These are phyloP conservation scores for Cladosporium colombiae DNA, from an alignment of 2,329 filamentous ascomycete species.

Conservation along the genomic window DNA sequence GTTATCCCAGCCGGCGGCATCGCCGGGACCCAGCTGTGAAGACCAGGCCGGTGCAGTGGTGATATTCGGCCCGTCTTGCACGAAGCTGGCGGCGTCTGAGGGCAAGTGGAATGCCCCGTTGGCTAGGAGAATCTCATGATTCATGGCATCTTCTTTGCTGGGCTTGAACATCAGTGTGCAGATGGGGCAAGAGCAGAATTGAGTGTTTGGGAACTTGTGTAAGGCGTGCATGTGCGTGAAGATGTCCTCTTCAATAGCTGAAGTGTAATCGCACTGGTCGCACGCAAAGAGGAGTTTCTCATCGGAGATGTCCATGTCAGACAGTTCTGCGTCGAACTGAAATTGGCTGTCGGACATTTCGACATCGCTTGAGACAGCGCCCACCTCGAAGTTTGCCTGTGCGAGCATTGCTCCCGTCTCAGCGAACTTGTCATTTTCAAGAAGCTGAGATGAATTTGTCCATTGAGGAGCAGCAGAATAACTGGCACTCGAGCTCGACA, in stretches of 20 bases:
- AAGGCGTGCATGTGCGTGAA: conserved; percentile 14
- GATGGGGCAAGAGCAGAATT: conserved; percentile 7
- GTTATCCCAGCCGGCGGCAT: not conserved
- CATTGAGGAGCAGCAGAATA: not conserved
- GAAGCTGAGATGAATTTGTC: not conserved
- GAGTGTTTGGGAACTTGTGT: conserved; percentile 4
- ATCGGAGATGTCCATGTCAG: not conserved
- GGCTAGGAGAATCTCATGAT: not conserved
- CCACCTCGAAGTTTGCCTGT: not conserved
- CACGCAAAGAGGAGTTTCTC: not conserved
- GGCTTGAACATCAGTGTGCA: not conserved
- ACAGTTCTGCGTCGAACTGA: not conserved
- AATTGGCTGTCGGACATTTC: not conserved
- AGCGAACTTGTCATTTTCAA: not conserved
- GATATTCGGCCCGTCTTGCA: not conserved
- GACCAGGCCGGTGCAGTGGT: not conserved
- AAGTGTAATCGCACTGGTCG: not conserved
- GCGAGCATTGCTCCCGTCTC: not conserved
- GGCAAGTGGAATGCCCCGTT: not conserved
- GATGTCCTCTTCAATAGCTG: not conserved
- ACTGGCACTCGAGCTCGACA: not conserved
- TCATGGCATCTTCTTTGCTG: not conserved
- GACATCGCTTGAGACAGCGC: not conserved
- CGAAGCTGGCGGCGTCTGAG: not conserved
- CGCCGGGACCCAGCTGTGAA: not conserved